These are phyloP conservation scores for Yamadazyma atlantica DNA, from an alignment of 1,139 yeast genomes.

Conservation along the genomic window DNA sequence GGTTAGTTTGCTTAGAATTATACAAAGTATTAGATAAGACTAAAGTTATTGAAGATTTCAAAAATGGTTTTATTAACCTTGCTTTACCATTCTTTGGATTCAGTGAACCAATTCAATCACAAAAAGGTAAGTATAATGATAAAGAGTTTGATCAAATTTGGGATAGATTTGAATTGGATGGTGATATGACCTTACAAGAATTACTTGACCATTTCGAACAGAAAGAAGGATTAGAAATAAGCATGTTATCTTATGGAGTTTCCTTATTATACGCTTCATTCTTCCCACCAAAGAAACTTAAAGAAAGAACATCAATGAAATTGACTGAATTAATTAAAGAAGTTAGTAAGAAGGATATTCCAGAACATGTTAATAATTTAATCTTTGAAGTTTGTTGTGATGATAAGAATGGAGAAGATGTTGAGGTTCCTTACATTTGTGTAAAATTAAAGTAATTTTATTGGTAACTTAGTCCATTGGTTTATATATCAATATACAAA, in stretches of 20 bases:
- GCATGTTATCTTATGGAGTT: constrained; percentile 92
- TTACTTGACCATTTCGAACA: constrained; percentile 74
- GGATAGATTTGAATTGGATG: constrained; percentile 87
- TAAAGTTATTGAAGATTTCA: constrained; percentile 79
- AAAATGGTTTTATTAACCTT: constrained; percentile 90
- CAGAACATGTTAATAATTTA: constrained; percentile 71
- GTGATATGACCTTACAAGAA: constrained; percentile 75
- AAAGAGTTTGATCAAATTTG: constrained; percentile 85
- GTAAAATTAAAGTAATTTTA: constrained; percentile 10
- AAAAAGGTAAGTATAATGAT: constrained; percentile 78
- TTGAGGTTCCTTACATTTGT: constrained; percentile 81
- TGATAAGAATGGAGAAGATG: constrained; percentile 91
- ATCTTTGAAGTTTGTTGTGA: constrained; percentile 91
- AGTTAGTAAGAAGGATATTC: constrained; percentile 82
- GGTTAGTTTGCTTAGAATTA: constrained; percentile 87
- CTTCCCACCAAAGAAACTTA: constrained; percentile 86
- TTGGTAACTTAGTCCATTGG: too few relatives aligned
- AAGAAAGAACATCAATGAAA: constrained; percentile 68
- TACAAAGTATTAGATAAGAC: constrained; percentile 81
- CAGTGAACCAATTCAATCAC: constrained; percentile 90
- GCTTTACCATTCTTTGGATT: constrained; percentile 97
- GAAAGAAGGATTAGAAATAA: constrained; percentile 80
- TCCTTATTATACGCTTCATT: constrained; percentile 89
- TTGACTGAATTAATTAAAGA: constrained; percentile 74
- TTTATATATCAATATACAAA: constrained; percentile 1